phyloP scores from a whole-genome alignment of 2,329 filamentous ascomycete species.

The Hortaea werneckii region DNA sequence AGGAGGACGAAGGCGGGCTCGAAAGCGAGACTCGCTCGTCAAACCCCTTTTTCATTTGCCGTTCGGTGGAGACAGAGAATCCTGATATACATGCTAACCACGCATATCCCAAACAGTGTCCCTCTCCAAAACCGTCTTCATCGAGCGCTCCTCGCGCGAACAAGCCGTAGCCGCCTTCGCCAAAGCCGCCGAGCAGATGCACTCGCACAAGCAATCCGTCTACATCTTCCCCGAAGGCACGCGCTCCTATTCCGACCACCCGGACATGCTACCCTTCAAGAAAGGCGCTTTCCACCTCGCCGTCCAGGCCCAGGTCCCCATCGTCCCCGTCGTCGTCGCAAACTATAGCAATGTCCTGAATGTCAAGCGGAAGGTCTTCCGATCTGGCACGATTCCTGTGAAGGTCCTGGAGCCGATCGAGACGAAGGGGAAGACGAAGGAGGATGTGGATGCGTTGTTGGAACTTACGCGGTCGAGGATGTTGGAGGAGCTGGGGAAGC shows the following conservation, averaged over 20 bases:
- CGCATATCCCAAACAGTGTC: conserved; percentile 43
- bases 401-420: conserved; percentile 70
- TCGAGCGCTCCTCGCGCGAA: conserved; percentile 77
- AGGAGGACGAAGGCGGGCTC: no score
- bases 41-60: no score
- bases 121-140: conserved; percentile 83
- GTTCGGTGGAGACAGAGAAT: no score
- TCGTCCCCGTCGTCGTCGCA: conserved; percentile 63
- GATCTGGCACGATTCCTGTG: conserved; percentile 45
- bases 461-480: conserved; percentile 61
- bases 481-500: conserved; percentile 48
- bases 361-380: conserved; percentile 33
- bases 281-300: conserved; percentile 97
- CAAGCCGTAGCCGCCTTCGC: conserved; percentile 79
- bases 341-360: conserved; percentile 41
- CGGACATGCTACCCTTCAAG: conserved; percentile 86
- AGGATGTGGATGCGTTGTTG: conserved; percentile 68
- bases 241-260: conserved; percentile 73
- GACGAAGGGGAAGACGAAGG: conserved; percentile 60
- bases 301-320: conserved; percentile 83
- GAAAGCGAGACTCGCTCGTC: no score
- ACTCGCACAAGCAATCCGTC: conserved; percentile 53
- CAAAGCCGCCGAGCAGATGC: conserved; percentile 72
- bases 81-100: not conserved
- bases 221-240: conserved; percentile 92